Percentiles rank a stretch among this genome's conserved stretches.
Conservation (phyloP, 2,329 filamentous ascomycete genomes). For the Fusarium coicis region DNA sequence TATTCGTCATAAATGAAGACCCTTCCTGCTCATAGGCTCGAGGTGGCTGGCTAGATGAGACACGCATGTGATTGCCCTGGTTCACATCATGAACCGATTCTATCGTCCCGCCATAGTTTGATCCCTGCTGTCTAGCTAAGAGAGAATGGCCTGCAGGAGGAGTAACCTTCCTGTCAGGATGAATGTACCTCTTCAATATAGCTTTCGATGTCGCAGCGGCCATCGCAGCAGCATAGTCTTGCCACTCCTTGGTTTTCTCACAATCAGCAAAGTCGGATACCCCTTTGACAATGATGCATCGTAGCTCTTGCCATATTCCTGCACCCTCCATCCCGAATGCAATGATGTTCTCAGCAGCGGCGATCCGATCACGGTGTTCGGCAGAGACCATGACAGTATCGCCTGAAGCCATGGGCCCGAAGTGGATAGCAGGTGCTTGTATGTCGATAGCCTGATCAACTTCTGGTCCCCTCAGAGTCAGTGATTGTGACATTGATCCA, state of each 20-base stretch:
- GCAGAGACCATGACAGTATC: conserved; percentile 53
- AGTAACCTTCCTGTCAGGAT: accelerated
- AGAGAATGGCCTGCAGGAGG: accelerated
- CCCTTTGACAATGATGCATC: conserved; percentile 51
- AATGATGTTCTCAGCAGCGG: conserved; percentile 27
- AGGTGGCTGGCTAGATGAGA: neutral
- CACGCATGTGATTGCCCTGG: neutral
- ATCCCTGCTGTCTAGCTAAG: neutral
- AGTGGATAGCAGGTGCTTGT: neutral
- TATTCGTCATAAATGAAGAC: neutral
- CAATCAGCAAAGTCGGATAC: neutral
- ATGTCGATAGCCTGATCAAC: accelerated
- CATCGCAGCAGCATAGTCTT: conserved; percentile 2
- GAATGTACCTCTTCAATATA: neutral
- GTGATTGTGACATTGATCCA: accelerated
- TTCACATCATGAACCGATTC: neutral
- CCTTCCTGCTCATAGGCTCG: neutral
- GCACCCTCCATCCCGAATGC: conserved; percentile 50
- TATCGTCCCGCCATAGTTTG: neutral
- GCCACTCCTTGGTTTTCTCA: neutral
- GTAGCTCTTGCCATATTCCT: conserved; percentile 47
- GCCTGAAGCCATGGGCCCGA: conserved; percentile 47
- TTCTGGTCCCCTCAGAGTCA: neutral
- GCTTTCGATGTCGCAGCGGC: conserved; percentile 1
- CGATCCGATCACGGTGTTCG: conserved; percentile 48